Percentiles rank a stretch among this genome's conserved stretches.
These are phyloP conservation scores for Haplographium delicatum DNA, from an alignment of 495 filamentous ascomycete species.

Conservation along the genomic window DNA sequence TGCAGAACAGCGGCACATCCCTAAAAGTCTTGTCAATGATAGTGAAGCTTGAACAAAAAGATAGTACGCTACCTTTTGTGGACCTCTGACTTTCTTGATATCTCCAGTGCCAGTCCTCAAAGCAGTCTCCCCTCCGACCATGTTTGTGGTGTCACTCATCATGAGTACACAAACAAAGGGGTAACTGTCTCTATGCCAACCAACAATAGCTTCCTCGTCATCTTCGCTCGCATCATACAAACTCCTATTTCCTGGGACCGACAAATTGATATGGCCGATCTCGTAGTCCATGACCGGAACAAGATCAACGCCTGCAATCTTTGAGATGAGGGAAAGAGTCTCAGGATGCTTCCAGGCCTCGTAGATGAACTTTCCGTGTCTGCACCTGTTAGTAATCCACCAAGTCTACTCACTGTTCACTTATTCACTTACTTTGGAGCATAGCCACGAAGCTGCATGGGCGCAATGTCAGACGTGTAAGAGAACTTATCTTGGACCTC, in stretches of 20 bases:
- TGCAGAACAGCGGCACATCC: constrained; percentile 65
- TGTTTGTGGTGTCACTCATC: constrained; percentile 64
- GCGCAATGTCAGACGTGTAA: constrained; percentile 59
- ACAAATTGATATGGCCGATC: constrained; percentile 69
- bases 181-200: constrained; percentile 71
- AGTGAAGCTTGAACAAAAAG: not conserved
- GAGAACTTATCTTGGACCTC: constrained; percentile 61
- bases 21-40: constrained; percentile 29
- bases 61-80: constrained; percentile 36
- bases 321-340: constrained; percentile 59
- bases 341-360: constrained; percentile 65
- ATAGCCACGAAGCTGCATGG: constrained; percentile 64
- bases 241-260: constrained; percentile 40
- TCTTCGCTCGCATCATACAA: constrained; percentile 49
- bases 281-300: constrained; percentile 68
- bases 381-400: constrained; percentile 25
- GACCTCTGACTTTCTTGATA: constrained; percentile 63
- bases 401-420: constrained; percentile 20
- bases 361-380: constrained; percentile 60
- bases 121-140: constrained; percentile 70
- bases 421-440: constrained; percentile 55
- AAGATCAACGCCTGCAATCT: constrained; percentile 69
- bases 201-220: constrained; percentile 58
- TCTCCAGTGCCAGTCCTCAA: constrained; percentile 55
- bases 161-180: constrained; percentile 74